phyloP scores from a whole-genome alignment of 2,329 filamentous ascomycete species.

The Fusarium irregulare region DNA sequence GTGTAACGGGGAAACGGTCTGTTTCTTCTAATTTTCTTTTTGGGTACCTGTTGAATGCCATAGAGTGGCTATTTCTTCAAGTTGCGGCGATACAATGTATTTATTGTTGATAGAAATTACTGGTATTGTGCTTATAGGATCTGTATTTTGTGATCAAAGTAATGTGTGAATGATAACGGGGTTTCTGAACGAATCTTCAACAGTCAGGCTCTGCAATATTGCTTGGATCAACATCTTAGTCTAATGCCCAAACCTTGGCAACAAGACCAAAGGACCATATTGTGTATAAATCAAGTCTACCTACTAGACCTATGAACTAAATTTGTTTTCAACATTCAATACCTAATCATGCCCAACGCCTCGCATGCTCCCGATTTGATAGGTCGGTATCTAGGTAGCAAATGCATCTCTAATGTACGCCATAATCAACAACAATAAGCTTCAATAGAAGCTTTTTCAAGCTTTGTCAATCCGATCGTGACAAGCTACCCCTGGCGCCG shows the following conservation, averaged over 20 bases:
- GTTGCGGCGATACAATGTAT: slow-evolving; percentile 12
- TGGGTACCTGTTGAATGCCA: slow-evolving; percentile 1
- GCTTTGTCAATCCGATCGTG: neutral
- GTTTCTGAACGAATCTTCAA: neutral
- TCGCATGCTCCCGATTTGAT: neutral
- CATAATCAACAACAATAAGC: slow-evolving; percentile 1
- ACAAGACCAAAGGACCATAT: neutral
- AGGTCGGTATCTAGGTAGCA: neutral
- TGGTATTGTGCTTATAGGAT: neutral
- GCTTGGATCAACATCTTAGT: neutral
- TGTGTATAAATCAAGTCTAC: neutral
- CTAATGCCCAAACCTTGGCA: neutral
- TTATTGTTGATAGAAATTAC: slow-evolving; percentile 9
- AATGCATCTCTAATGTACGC: neutral
- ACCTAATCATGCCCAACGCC: too few relatives aligned
- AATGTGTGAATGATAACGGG: neutral
- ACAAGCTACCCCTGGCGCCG: slow-evolving; percentile 1
- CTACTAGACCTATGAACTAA: neutral
- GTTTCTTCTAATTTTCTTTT: slow-evolving; percentile 11
- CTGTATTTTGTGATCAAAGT: neutral
- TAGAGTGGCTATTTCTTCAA: neutral
- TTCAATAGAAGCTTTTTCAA: slow-evolving; percentile 13
- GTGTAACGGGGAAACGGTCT: slow-evolving; percentile 10
- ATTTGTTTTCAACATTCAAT: neutral
- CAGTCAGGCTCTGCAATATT: neutral